Percentiles rank a stretch among this genome's conserved stretches.
Evolutionary conservation across 208 protist species (phyloP).

Genomic region (Acanthamoeba triangularis): DNA sequence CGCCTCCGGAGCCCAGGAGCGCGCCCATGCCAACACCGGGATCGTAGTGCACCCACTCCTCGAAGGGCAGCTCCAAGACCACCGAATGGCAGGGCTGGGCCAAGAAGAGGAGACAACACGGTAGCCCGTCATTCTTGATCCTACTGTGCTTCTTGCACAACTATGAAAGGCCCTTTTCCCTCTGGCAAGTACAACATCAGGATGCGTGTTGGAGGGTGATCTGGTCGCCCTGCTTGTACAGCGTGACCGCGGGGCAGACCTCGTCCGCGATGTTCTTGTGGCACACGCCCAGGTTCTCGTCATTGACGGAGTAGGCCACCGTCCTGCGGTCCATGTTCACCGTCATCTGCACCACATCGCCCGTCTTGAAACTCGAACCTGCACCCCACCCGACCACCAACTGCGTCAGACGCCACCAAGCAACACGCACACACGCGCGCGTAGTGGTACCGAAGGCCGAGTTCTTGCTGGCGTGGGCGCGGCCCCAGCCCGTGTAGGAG

Average conservation of each 20-base stretch:
- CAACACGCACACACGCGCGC: not conserved
- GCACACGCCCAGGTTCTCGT: constrained; percentile 24
- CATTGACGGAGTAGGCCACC: constrained; percentile 33
- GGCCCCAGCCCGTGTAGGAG: constrained; percentile 21
- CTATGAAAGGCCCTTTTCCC: too few species aligned
- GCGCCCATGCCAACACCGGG: not conserved
- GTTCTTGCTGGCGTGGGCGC: constrained; percentile 43
- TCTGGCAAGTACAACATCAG: too few species aligned
- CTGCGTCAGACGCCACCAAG: not conserved
- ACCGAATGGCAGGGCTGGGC: too few species aligned
- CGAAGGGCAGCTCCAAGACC: not conserved
- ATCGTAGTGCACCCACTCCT: not conserved
- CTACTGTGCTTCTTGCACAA: too few species aligned
- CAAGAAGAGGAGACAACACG: too few species aligned
- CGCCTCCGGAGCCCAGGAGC: not conserved
- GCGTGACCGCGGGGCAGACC: constrained; percentile 44
- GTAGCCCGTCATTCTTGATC: too few species aligned
- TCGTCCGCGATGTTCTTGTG: constrained; percentile 43
- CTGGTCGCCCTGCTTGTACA: constrained; percentile 46
- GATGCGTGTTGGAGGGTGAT: too few species aligned
- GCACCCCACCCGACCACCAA: not conserved
- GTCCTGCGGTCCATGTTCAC: constrained; percentile 25
- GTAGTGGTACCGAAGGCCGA: not conserved
- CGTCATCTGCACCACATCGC: constrained; percentile 35
- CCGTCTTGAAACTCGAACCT: constrained; percentile 19